Percentiles rank a stretch among this genome's conserved stretches.
These are phyloP conservation scores for Leccinum glutinopallens DNA, from an alignment of 1,284 basidiomycete species.

Conservation along the genomic window DNA sequence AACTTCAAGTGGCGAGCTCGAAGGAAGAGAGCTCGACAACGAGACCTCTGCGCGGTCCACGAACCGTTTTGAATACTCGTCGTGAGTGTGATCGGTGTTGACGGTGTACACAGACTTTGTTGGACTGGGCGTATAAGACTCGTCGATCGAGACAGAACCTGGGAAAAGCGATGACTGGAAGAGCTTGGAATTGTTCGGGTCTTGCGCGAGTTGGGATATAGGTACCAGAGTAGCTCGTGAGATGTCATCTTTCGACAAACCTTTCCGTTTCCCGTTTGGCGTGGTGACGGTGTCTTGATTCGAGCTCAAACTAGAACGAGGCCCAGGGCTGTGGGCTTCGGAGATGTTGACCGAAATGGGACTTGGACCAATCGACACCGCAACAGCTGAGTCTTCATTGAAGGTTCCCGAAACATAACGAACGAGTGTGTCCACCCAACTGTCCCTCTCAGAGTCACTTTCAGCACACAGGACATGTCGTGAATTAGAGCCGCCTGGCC, in stretches of 20 bases:
- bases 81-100: slow-evolving; percentile 38
- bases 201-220: slow-evolving; percentile 57
- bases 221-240: slow-evolving; percentile 60
- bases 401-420: slow-evolving; percentile 76
- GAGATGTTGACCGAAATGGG: slow-evolving; percentile 31
- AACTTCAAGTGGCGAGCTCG: slow-evolving; percentile 47
- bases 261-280: slow-evolving; percentile 42
- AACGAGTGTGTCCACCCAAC: slow-evolving; percentile 94
- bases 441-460: slow-evolving; percentile 90
- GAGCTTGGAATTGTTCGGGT: slow-evolving; percentile 61
- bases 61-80: slow-evolving; percentile 42
- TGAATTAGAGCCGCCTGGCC: slow-evolving; percentile 68
- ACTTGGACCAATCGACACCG: slow-evolving; percentile 27
- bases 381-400: slow-evolving; percentile 57
- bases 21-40: slow-evolving; percentile 59
- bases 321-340: slow-evolving; percentile 31
- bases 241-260: slow-evolving; percentile 65
- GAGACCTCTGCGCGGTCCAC: slow-evolving; percentile 54
- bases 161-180: slow-evolving; percentile 47
- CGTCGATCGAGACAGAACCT: slow-evolving; percentile 32
- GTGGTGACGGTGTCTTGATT: slow-evolving; percentile 40
- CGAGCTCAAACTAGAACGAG: slow-evolving; percentile 65
- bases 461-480: slow-evolving; percentile 96
- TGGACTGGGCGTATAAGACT: slow-evolving; percentile 55
- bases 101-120: slow-evolving; percentile 52